Conservation (phyloP, 2,329 filamentous ascomycete genomes). For the Fusarium succisae region DNA sequence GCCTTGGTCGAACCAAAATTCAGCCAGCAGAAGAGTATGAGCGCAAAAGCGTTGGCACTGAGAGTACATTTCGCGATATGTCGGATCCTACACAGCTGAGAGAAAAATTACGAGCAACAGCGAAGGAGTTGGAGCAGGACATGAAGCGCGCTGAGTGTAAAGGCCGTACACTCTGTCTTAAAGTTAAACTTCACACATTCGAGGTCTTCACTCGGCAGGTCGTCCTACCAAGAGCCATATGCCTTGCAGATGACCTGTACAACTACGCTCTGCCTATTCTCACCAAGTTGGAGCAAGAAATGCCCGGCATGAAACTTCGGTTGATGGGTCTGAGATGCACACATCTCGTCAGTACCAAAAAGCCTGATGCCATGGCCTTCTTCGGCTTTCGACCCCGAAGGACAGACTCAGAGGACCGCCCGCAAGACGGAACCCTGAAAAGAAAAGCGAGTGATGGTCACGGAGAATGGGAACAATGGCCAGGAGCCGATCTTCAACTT, state of each 20-base stretch:
- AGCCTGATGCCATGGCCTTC: constrained; percentile 78
- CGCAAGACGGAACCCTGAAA: constrained; percentile 40
- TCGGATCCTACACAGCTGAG: constrained; percentile 73
- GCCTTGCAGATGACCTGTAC: constrained; percentile 82
- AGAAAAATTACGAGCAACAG: constrained; percentile 81
- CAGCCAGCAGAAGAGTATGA: constrained; percentile 90
- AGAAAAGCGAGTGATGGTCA: constrained; percentile 47
- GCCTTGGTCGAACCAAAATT: constrained; percentile 84
- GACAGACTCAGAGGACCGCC: constrained; percentile 27
- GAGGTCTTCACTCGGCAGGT: constrained; percentile 89
- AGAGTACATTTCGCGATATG: constrained; percentile 89
- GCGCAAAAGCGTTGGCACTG: constrained; percentile 92
- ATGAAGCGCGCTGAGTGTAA: constrained; percentile 82
- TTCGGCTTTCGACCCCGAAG: constrained; percentile 69
- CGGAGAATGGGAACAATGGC: constrained; percentile 72
- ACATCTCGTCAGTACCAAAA: constrained; percentile 86
- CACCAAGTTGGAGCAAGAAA: constrained; percentile 82
- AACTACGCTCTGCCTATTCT: constrained; percentile 84
- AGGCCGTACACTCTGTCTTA: constrained; percentile 89
- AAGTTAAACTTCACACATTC: constrained; percentile 93
- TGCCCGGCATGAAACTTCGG: constrained; percentile 79
- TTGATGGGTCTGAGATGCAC: constrained; percentile 92
- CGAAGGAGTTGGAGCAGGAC: constrained; percentile 88
- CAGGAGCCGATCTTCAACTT: constrained; percentile 67
- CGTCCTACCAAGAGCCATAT: constrained; percentile 76